Conservation (phyloP, 345 rosid genomes). For the Iberis pinnata region DNA sequence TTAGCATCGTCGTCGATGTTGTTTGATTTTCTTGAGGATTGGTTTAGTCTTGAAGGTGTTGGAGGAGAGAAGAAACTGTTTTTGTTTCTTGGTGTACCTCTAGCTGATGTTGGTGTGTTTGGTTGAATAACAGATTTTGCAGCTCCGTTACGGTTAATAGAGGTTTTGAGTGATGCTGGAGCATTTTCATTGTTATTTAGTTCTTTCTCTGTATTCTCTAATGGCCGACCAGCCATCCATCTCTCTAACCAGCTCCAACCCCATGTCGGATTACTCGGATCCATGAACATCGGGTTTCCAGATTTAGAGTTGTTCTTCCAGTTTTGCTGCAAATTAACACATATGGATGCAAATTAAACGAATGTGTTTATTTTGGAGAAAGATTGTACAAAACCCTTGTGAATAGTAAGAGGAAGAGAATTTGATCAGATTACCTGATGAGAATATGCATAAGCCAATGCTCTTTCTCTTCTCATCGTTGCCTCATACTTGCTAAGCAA, state of each 20-base stretch:
- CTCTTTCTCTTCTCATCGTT: slow-evolving; percentile 88
- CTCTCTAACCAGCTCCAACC: slow-evolving; percentile 99
- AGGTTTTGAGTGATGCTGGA: slow-evolving; percentile 44
- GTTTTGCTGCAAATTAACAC: slow-evolving; percentile 47
- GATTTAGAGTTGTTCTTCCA: slow-evolving; percentile 67
- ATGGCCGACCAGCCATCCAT: slow-evolving; percentile 92
- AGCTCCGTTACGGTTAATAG: slow-evolving; percentile 45
- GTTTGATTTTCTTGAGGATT: slow-evolving; percentile 45
- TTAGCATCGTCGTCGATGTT: slow-evolving; percentile 57
- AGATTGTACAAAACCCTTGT: no score
- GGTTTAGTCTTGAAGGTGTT: slow-evolving; percentile 50
- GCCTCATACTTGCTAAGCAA: slow-evolving; percentile 83
- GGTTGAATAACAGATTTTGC: slow-evolving; percentile 48
- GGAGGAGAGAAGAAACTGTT: slow-evolving; percentile 49
- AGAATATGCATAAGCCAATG: slow-evolving; percentile 78
- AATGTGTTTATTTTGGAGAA: background rate
- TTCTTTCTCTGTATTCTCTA: slow-evolving; percentile 71
- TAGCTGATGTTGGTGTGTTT: slow-evolving; percentile 48
- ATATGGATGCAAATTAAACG: background rate
- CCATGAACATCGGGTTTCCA: slow-evolving; percentile 66
- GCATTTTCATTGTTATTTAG: slow-evolving; percentile 33
- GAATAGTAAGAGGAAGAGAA: background rate
- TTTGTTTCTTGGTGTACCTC: slow-evolving; percentile 45
- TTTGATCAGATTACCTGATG: slow-evolving; percentile 57
- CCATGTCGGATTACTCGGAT: slow-evolving; percentile 80